Evolutionary conservation across 2,329 filamentous ascomycete genomes (phyloP).

Genomic region (Lasiodiplodia sp.): DNA sequence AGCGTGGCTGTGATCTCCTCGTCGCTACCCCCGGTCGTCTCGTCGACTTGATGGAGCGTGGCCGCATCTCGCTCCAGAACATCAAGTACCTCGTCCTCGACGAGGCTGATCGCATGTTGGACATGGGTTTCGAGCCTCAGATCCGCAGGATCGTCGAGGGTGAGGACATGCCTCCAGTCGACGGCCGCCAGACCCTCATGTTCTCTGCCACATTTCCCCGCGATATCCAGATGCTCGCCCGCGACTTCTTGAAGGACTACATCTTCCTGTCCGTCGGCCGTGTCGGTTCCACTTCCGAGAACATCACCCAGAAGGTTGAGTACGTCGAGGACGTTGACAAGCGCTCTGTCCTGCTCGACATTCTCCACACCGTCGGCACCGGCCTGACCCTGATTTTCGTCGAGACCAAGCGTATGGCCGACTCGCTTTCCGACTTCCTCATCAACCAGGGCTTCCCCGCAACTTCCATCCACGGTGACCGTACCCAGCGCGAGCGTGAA

Average conservation of each 20-base stretch:
- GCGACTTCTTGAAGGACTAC: constrained; percentile 99
- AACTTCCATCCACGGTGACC: constrained; percentile 97
- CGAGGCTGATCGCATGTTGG: constrained; percentile 99
- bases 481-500: constrained; percentile 98
- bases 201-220: constrained; percentile 99
- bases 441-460: constrained; percentile 99
- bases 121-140: constrained; percentile 99
- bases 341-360: constrained; percentile 95
- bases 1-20: constrained; percentile 94
- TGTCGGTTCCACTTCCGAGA: constrained; percentile 99
- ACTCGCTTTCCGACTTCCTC: constrained; percentile 95
- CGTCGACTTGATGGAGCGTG: constrained; percentile 97
- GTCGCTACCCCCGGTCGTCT: constrained; percentile 97
- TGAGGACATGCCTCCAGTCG: constrained; percentile 91
- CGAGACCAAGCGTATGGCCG: constrained; percentile 99
- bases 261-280: constrained; percentile 98
- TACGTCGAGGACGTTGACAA: constrained; percentile 98
- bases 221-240: constrained; percentile 98
- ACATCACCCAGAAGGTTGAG: constrained; percentile 98
- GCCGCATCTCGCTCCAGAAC: constrained; percentile 95
- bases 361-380: constrained; percentile 89
- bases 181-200: constrained; percentile 96
- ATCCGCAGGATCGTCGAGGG: constrained; percentile 98
- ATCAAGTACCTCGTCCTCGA: constrained; percentile 99
- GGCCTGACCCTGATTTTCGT: constrained; percentile 97